Conservation (phyloP, 2,329 filamentous ascomycete species). For the Ophiostoma quercus region DNA sequence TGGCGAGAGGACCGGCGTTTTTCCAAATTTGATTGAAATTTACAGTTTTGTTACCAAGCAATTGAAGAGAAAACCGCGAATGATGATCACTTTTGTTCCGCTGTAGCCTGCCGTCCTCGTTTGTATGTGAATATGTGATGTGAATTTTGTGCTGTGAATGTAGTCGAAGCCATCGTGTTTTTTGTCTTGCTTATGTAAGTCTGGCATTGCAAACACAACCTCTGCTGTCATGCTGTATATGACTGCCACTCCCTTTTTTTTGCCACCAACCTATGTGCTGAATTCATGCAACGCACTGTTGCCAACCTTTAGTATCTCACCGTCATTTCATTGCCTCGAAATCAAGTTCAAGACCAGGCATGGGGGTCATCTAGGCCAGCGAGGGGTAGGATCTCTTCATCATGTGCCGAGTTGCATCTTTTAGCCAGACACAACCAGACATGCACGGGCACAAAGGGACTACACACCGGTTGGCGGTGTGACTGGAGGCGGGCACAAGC, state of each 20-base stretch:
- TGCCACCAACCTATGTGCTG: background rate
- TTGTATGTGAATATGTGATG: background rate
- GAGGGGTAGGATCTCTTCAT: background rate
- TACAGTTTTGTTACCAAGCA: conserved; percentile 11
- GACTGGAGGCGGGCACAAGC: background rate
- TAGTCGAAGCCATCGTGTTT: background rate
- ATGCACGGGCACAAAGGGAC: background rate
- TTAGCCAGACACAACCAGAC: background rate
- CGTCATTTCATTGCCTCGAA: background rate
- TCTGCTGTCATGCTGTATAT: background rate
- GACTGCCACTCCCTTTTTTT: background rate
- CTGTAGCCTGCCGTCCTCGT: background rate
- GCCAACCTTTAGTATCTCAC: background rate
- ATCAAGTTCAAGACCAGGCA: background rate
- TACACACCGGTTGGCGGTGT: background rate
- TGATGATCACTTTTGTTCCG: conserved; percentile 7
- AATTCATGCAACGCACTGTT: background rate
- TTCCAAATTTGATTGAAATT: conserved; percentile 13
- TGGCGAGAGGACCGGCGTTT: conserved; percentile 21
- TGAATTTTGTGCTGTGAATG: background rate
- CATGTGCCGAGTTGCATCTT: background rate
- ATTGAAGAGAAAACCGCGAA: background rate
- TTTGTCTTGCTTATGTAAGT: background rate
- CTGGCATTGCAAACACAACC: no score
- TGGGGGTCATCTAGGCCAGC: background rate